Conservation (phyloP, 129 eudicot species). For the sunflower (Helianthus annuus) region DNA sequence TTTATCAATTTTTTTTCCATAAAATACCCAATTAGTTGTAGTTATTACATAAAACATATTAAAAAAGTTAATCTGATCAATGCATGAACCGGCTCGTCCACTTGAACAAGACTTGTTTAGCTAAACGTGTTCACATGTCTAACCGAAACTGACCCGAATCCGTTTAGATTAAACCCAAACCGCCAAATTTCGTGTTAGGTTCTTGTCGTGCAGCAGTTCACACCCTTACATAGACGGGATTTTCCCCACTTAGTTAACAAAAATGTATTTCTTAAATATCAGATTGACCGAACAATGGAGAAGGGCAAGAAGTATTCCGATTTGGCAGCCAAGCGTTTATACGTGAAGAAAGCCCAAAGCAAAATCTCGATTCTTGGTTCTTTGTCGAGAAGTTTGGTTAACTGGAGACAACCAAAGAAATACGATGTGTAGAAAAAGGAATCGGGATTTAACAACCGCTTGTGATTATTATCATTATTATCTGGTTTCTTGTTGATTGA, state of each 20-base stretch:
- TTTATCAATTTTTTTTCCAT: too few species aligned
- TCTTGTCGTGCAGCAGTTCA: too few species aligned
- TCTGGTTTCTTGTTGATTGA: conserved; percentile 33
- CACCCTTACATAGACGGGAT: too few species aligned
- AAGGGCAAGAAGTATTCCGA: conserved; percentile 86
- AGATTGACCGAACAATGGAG: conserved; percentile 82
- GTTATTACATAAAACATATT: too few species aligned
- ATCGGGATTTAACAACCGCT: neutral
- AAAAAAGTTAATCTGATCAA: too few species aligned
- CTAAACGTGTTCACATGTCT: too few species aligned
- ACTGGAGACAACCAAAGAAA: conserved; percentile 84
- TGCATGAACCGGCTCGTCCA: too few species aligned
- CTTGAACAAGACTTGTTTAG: too few species aligned
- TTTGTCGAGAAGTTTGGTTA: conserved; percentile 65
- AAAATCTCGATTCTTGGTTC: conserved; percentile 58
- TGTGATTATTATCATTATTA: conserved; percentile 21
- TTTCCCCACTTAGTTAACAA: neutral
- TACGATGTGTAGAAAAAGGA: conserved; percentile 54
- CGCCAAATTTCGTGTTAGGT: too few species aligned
- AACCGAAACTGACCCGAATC: too few species aligned
- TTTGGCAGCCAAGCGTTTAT: conserved; percentile 81
- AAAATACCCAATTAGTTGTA: too few species aligned
- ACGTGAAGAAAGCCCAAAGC: conserved; percentile 55
- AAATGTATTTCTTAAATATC: neutral
- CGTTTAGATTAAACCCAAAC: too few species aligned